phyloP scores from a whole-genome alignment of 768 basidiomycete species.

The Mycena vitilis region DNA sequence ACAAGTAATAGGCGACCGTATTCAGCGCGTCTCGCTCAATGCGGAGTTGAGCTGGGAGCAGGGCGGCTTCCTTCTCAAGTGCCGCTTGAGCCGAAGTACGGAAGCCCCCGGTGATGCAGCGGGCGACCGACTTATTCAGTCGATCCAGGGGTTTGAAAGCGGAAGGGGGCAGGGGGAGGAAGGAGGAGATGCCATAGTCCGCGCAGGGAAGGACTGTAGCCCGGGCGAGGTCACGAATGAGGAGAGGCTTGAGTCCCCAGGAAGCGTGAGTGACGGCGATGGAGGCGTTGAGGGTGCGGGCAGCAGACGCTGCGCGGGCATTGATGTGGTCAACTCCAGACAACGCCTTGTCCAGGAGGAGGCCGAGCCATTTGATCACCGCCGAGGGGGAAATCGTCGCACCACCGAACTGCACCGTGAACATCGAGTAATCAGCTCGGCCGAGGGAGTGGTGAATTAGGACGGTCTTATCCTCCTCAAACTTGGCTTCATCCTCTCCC shows the following conservation, averaged over 20 bases:
- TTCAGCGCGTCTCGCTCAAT: not conserved
- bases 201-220: not conserved
- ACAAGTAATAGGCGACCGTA: not conserved
- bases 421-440: not conserved
- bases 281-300: not conserved
- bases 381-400: not conserved
- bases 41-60: constrained; percentile 6
- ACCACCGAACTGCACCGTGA: not conserved
- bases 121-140: not conserved
- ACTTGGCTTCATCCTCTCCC: constrained; percentile 1
- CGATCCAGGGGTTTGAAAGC: not conserved
- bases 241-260: not conserved
- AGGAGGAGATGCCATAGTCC: not conserved
- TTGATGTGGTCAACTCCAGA: not conserved
- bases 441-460: not conserved
- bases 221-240: not conserved
- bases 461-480: constrained; percentile 11
- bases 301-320: not conserved
- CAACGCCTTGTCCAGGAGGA: not conserved
- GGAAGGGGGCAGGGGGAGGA: constrained; percentile 5
- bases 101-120: not conserved
- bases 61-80: not conserved
- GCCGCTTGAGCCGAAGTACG: not conserved
- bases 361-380: constrained; percentile 6
- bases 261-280: not conserved